Percentiles rank a stretch among this genome's conserved stretches.
phyloP scores from a whole-genome alignment of 2,329 filamentous ascomycete genomes.

The Sclerotinia subarctica region DNA sequence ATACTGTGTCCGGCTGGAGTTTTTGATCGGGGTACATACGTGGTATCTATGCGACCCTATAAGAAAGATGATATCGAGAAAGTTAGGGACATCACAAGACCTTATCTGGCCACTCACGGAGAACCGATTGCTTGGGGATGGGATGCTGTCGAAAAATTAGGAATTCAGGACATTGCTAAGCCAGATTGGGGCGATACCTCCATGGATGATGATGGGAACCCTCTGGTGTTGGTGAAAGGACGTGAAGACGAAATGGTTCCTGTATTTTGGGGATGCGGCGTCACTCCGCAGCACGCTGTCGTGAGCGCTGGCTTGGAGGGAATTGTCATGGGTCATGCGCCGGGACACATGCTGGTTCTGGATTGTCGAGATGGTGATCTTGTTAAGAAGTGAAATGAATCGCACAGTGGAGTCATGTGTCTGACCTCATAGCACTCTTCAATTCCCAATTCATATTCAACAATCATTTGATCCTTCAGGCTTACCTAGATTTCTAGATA shows the following conservation, averaged over 20 bases:
- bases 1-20: constrained; percentile 56
- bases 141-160: constrained; percentile 51
- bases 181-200: constrained; percentile 58
- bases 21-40: constrained; percentile 52
- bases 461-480: neutral
- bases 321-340: constrained; percentile 58
- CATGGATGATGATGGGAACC: constrained; percentile 36
- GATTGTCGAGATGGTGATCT: constrained; percentile 42
- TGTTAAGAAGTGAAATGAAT: constrained; percentile 11
- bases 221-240: constrained; percentile 16
- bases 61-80: constrained; percentile 46
- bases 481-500: neutral
- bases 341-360: constrained; percentile 60
- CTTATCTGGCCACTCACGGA: constrained; percentile 57
- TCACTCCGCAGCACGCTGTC: constrained; percentile 64
- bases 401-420: neutral
- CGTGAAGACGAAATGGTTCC: constrained; percentile 47
- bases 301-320: constrained; percentile 53
- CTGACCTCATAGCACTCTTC: neutral
- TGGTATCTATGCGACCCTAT: constrained; percentile 65
- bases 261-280: constrained; percentile 63
- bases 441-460: neutral
- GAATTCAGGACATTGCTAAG: constrained; percentile 50
- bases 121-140: constrained; percentile 65
- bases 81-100: constrained; percentile 54